phyloP scores from a whole-genome alignment of 257 asterid species.

The Jasminum sambac region DNA sequence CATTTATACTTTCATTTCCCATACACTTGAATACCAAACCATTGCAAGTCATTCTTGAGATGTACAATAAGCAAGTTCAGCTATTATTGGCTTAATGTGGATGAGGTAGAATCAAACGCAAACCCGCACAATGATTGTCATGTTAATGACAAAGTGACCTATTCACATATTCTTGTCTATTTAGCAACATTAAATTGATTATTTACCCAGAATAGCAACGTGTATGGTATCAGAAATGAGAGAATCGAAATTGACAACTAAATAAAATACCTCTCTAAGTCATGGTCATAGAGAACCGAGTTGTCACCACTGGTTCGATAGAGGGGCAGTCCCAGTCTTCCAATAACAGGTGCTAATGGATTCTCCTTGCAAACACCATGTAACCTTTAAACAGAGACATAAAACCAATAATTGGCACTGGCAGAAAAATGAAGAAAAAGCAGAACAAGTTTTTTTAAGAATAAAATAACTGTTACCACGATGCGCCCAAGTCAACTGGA shows the following conservation, averaged over 20 bases:
- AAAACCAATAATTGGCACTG: constrained; percentile 16
- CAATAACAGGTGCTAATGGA: constrained; percentile 85
- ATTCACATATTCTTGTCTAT: background rate
- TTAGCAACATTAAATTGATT: background rate
- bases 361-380: constrained; percentile 97
- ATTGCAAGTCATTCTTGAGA: background rate
- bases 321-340: constrained; percentile 90
- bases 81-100: background rate
- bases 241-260: constrained; percentile 3
- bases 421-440: background rate
- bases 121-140: background rate
- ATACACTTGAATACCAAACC: background rate
- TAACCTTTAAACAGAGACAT: constrained; percentile 61
- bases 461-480: constrained; percentile 56
- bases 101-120: background rate
- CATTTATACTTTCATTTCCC: background rate
- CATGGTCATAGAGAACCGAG: constrained; percentile 96
- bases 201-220: background rate
- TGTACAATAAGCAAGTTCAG: background rate
- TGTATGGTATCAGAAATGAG: background rate
- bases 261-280: constrained; percentile 73
- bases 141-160: background rate
- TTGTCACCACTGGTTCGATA: constrained; percentile 98
- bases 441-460: background rate
- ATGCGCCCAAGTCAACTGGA: constrained; percentile 98